Percentiles rank a stretch among this genome's conserved stretches.
phyloP scores from a whole-genome alignment of 1,139 yeast genomes.

The Suhomyces coccinellae region DNA sequence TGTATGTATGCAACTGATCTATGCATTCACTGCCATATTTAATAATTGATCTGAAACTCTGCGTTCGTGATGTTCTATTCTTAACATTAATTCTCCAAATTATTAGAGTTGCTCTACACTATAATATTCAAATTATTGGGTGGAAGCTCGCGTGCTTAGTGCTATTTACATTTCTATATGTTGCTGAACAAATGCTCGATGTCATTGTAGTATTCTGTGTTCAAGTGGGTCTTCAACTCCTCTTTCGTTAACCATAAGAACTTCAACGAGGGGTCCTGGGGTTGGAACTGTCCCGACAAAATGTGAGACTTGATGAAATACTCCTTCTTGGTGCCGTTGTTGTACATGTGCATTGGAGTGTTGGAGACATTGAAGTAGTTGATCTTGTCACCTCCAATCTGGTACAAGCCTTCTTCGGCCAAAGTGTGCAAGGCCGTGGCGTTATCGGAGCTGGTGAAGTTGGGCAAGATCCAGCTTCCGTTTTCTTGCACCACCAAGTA shows the following conservation, averaged over 20 bases:
- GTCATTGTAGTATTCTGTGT: constrained; percentile 53
- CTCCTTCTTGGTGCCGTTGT: constrained; percentile 43
- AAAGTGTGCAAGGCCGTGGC: constrained; percentile 61
- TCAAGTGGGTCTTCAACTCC: constrained; percentile 63
- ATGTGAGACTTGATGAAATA: constrained; percentile 87
- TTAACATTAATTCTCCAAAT: no score
- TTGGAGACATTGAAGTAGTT: constrained; percentile 89
- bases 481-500: constrained; percentile 62
- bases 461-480: constrained; percentile 75
- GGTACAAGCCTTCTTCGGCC: constrained; percentile 74
- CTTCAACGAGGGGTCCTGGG: constrained; percentile 38
- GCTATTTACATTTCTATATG: constrained; percentile 26
- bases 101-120: no score
- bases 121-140: neutral
- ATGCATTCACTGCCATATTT: no score
- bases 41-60: no score
- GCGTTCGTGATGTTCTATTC: no score
- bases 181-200: constrained; percentile 55
- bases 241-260: constrained; percentile 85
- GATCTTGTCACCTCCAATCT: constrained; percentile 71
- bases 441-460: constrained; percentile 41
- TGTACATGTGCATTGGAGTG: constrained; percentile 76
- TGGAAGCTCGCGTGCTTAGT: neutral
- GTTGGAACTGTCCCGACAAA: constrained; percentile 77
- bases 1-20: no score